phyloP scores from a whole-genome alignment of 2,329 filamentous ascomycete genomes.

The Pseudonectria buxi region DNA sequence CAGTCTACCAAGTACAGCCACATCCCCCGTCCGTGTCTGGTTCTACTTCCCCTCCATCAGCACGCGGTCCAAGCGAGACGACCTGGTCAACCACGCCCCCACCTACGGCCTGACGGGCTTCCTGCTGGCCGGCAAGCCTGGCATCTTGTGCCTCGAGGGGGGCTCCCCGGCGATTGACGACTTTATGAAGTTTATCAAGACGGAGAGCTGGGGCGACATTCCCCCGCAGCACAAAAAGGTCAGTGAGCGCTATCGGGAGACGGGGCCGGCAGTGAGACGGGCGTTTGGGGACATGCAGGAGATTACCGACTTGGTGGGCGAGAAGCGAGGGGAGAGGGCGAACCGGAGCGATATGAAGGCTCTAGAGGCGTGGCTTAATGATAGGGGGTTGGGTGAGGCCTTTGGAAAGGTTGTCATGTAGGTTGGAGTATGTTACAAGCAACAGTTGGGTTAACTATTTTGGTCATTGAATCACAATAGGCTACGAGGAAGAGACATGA shows the following conservation, averaged over 20 bases:
- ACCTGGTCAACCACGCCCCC: slow-evolving; percentile 48
- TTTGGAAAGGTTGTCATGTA: slow-evolving; percentile 22
- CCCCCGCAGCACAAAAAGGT: slow-evolving; percentile 57
- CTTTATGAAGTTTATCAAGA: slow-evolving; percentile 59
- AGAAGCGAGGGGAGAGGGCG: slow-evolving; percentile 40
- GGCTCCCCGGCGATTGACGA: slow-evolving; percentile 41
- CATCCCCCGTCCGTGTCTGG: slow-evolving; percentile 46
- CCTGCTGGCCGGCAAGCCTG: slow-evolving; percentile 54
- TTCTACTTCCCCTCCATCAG: slow-evolving; percentile 58
- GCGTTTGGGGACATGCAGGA: slow-evolving; percentile 51
- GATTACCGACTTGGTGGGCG: slow-evolving; percentile 44
- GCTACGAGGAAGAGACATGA: too few relatives aligned
- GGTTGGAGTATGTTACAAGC: slow-evolving; percentile 1
- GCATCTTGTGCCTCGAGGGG: slow-evolving; percentile 46
- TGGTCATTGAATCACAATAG: too few relatives aligned
- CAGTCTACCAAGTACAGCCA: not conserved
- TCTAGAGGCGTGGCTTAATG: slow-evolving; percentile 42
- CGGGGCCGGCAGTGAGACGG: slow-evolving; percentile 21
- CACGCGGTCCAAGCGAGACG: slow-evolving; percentile 51
- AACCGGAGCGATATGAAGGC: slow-evolving; percentile 49
- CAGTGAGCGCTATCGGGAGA: slow-evolving; percentile 46
- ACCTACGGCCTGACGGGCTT: slow-evolving; percentile 50
- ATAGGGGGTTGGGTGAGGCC: slow-evolving; percentile 20
- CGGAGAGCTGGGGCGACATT: slow-evolving; percentile 56
- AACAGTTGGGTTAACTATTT: too few relatives aligned